Conservation (phyloP, 1,284 basidiomycete genomes). For the Flammula alnicola region DNA sequence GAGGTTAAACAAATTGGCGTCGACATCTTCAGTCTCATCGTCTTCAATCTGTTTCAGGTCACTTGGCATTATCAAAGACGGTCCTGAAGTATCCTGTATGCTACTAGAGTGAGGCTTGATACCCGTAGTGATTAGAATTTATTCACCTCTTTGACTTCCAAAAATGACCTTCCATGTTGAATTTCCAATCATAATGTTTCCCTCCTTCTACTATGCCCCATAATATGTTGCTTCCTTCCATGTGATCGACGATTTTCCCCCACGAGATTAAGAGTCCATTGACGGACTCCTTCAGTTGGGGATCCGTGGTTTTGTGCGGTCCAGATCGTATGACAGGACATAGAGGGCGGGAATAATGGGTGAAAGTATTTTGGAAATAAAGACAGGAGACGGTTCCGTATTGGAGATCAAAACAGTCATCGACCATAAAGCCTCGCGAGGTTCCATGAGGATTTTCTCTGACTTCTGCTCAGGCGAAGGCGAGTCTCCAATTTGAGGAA, state of each 20-base stretch:
- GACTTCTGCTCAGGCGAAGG: conserved; percentile 5
- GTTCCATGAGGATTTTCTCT: conserved; percentile 21
- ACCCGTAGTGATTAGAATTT: conserved; percentile 23
- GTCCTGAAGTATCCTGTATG: conserved; percentile 28
- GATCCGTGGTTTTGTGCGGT: conserved; percentile 63
- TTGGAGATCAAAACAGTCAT: conserved; percentile 68
- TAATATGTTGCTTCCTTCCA: conserved; percentile 60
- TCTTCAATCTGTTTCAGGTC: conserved; percentile 46
- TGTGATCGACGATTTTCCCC: conserved; percentile 64
- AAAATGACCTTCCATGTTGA: conserved; percentile 57
- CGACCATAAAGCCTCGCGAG: conserved; percentile 48
- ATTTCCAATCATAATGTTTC: conserved; percentile 59
- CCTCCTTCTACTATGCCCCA: conserved; percentile 60
- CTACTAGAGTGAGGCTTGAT: background rate
- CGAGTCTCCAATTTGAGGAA: conserved; percentile 39
- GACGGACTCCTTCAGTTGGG: conserved; percentile 60
- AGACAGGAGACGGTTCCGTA: conserved; percentile 75
- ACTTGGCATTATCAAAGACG: conserved; percentile 56
- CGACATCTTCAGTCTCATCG: conserved; percentile 49
- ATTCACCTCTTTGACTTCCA: conserved; percentile 46
- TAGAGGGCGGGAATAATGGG: conserved; percentile 75
- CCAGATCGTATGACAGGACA: conserved; percentile 60
- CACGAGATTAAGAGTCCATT: conserved; percentile 69
- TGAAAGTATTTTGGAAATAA: conserved; percentile 67
- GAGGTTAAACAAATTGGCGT: conserved; percentile 65